Base-by-base conservation (phyloP, 345 rosid species). In the Microthlaspi erraticum region DNA sequence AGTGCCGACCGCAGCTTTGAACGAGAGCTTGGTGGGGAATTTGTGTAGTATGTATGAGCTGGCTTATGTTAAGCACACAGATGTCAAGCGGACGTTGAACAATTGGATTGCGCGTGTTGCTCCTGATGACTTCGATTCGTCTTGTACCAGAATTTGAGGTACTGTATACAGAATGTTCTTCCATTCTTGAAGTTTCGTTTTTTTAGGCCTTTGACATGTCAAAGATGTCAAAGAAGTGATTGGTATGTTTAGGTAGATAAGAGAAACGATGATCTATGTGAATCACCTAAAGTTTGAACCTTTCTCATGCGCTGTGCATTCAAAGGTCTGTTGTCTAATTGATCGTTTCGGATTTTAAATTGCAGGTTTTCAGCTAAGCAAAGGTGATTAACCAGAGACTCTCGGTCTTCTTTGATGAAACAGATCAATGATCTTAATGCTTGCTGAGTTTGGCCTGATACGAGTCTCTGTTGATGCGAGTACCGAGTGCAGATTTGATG, bases 21-120 rank as follows among this genome's bases (percentile, higher is more conserved):
- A 94, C 12, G 99, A 94, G 84, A 88, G 98, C 13, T 67, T 91
- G 71, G 96, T 91, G 77, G 88, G 85, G 57, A 94, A 94, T 56
- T 77, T 94, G 81, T 91, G 97, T 75, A 94, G 99, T 74, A 94
- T 94, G 99, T 94, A 94, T 68, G 98, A 94, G 78, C 69, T 94
- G 81, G 99, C 99, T 0, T 94, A 94, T 80, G 92, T 94, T 44
- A 89, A 89, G 41, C 98, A 91, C 70, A 81, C 93, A 0, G 99
- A 94, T 78, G 79, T 81, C 29, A 94, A 94, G 83, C 71, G 88
- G 68, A 94, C 98, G 0, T 81, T 94, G 75, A 88, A 85, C 51
- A 91, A 75, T 70, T 91, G 99, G 99, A 88, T 94, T 60, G 85
- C 86, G 0, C 86, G 83, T 19, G 96, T 94, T 58, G 99, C 97